Base-by-base conservation (phyloP, 2,329 filamentous ascomycete genomes). In the Hypoxylon rubiginosum region DNA sequence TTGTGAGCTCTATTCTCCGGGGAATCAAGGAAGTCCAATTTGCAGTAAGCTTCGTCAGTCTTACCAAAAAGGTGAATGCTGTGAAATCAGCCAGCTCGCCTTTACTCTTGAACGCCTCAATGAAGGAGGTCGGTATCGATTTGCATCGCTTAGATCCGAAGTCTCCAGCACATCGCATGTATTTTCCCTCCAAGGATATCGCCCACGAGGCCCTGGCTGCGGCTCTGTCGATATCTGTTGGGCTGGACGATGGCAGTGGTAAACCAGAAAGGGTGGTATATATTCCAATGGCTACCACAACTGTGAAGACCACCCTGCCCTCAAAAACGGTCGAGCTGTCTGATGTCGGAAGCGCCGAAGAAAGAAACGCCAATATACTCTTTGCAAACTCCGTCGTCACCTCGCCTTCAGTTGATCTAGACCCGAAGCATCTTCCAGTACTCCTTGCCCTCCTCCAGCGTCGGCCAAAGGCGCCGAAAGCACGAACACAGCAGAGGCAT, bases 1-100 rank as follows among this genome's bases (percentile, higher is more conserved):
- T 99, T 75, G 86, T 94, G 60, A 92, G 92, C 77, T 97, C 96
- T 0, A 91, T 97, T 45, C 83, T 99, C 53, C 89, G 93, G 48
- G 96, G 96, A 55, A 93, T 99, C 70, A 97, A 97, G 77, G 96
- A 99, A 78, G 92, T 99, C 11, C 96, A 99, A 78, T 93, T 99
- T 74, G 95, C 94, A 0, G 88, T 98, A 75, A 95, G 95, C 79
- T 96, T 95, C 78, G 87, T 97, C 71, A 93, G 93, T 17, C 81
- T 99, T 64, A 94, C 93, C 21, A 96, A 94, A 78, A 90, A 90
- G 73, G 86, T 97, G 11, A 85, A 90, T 41, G 85, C 89, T 1
- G 84, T 92, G 63, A 88, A 90, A 67, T 85, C 90, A 2, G 85
- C 85, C 2, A 88, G 90, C 28, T 84, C 86, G n/a, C 90, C 93